phyloP scores from a whole-genome alignment of 345 rosid species.

The thale cress (Arabidopsis thaliana) region DNA sequence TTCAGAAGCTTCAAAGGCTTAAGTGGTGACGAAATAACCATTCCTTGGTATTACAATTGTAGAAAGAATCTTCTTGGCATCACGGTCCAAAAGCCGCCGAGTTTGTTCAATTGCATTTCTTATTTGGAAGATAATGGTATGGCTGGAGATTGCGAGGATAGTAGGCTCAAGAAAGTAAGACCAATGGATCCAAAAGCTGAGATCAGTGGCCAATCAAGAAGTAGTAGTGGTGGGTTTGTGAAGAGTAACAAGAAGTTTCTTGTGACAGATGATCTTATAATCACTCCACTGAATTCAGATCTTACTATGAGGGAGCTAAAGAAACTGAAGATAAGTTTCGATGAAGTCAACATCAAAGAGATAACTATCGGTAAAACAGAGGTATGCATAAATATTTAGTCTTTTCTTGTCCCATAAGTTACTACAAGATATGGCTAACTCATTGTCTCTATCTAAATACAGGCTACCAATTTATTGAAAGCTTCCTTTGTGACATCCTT shows the following conservation, averaged over 20 bases:
- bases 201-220: not conserved
- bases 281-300: not conserved
- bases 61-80: slow-evolving; percentile 17
- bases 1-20: slow-evolving; percentile 7
- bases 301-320: not conserved
- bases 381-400: slow-evolving; percentile 11
- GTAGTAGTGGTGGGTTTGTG: slow-evolving; percentile 12
- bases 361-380: slow-evolving; percentile 23
- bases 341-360: slow-evolving; percentile 1
- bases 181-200: slow-evolving; percentile 1
- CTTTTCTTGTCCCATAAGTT: not conserved
- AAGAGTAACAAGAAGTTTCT: slow-evolving; percentile 13
- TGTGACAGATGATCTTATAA: slow-evolving; percentile 6
- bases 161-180: not conserved
- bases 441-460: not conserved
- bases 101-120: not conserved
- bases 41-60: not conserved
- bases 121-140: not conserved
- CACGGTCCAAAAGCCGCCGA: not conserved
- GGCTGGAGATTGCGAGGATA: not conserved
- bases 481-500: not conserved
- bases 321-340: not conserved
- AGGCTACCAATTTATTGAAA: slow-evolving; percentile 20
- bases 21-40: not conserved
- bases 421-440: not conserved